Percentiles rank a stretch among this genome's conserved stretches.
Conservation (phyloP, 2,329 filamentous ascomycete genomes). For the Coniochaeta sp. region DNA sequence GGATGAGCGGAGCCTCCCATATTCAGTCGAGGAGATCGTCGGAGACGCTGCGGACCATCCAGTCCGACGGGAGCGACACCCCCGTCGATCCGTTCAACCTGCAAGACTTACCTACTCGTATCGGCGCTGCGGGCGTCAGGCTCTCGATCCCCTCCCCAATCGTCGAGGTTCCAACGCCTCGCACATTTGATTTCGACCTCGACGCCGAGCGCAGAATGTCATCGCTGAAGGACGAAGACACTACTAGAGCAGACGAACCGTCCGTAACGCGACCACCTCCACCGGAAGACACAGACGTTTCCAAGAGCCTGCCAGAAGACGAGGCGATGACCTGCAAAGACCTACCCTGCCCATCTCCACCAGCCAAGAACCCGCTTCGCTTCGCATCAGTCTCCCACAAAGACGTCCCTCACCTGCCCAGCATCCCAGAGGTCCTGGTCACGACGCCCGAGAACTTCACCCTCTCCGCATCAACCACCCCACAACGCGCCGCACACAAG, state of each 20-base stretch:
- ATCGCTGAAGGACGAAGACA: conserved; percentile 4
- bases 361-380: conserved; percentile 20
- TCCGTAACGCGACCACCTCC: neutral
- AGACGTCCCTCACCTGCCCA: conserved; percentile 21
- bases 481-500: neutral
- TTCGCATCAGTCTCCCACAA: conserved; percentile 2
- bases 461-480: conserved; percentile 3
- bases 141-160: conserved; percentile 18
- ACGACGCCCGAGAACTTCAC: conserved; percentile 13
- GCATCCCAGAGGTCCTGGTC: conserved; percentile 32
- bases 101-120: conserved; percentile 35
- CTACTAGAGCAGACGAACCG: neutral
- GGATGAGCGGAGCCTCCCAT: conserved; percentile 28
- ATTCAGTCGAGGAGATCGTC: conserved; percentile 18
- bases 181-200: conserved; percentile 13
- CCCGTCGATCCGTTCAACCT: conserved; percentile 43
- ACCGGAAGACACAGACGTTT: conserved; percentile 4
- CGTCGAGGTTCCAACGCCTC: conserved; percentile 19
- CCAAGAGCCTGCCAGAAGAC: neutral
- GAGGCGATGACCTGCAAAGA: conserved; percentile 11
- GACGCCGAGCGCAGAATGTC: conserved; percentile 6
- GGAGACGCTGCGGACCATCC: conserved; percentile 18
- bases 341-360: conserved; percentile 21
- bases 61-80: conserved; percentile 27
- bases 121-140: conserved; percentile 29